Evolutionary conservation across 1,284 basidiomycete genomes (phyloP).

Genomic region (Cystobasidium pallidum): DNA sequence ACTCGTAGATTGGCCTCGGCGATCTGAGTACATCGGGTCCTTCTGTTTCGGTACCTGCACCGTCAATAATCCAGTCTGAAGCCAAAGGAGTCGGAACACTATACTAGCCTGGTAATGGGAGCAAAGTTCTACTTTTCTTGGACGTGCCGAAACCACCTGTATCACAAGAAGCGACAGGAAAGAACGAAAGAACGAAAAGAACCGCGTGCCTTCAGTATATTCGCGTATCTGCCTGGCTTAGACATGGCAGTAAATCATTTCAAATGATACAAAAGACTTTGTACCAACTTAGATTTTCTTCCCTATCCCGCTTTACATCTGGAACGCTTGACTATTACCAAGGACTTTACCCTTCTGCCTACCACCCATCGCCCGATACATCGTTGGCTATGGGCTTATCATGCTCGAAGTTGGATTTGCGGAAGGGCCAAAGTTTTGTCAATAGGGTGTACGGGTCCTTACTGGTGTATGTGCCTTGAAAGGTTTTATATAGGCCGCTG

Average conservation of each 20-base stretch:
- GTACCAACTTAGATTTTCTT: neutral
- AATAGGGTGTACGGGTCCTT: no score
- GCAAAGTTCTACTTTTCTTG: neutral
- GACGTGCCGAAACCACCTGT: neutral
- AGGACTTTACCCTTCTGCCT: neutral
- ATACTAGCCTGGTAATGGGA: neutral
- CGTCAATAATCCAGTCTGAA: constrained; percentile 1
- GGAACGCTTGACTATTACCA: neutral
- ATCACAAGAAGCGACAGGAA: no score
- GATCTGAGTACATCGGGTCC: constrained; percentile 20
- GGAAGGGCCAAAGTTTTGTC: no score
- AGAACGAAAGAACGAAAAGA: no score
- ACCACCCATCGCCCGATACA: neutral
- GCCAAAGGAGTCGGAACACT: constrained; percentile 20
- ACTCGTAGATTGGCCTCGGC: constrained; percentile 24
- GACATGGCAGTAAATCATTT: neutral
- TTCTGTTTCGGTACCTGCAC: neutral
- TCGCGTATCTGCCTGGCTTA: neutral
- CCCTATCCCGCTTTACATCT: neutral
- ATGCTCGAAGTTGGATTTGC: no score
- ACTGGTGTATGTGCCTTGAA: no score
- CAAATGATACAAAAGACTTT: neutral
- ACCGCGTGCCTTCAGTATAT: no score
- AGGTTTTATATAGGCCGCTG: no score
- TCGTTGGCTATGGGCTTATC: no score